Evolutionary conservation across 495 filamentous ascomycete genomes (phyloP), one percentile per base, ranked within the genome.

Genomic region (Penicillium dipodomyicola): DNA sequence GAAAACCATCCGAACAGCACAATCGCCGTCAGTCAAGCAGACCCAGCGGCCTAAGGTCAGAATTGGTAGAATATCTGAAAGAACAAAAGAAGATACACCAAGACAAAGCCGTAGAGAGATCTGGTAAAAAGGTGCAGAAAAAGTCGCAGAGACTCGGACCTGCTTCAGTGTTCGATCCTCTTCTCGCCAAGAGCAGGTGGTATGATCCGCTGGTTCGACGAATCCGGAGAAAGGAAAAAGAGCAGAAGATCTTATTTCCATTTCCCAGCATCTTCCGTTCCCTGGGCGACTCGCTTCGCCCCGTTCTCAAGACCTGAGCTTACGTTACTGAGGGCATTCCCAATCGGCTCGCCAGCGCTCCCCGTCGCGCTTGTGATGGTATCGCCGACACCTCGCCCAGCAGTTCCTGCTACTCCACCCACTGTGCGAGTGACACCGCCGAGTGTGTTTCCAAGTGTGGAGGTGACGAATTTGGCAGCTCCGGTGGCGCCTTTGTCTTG

Each of bases 201-300:
- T 14, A 33, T 33, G 10, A 14, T 5, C 11, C 10, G 30, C 30
- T 33, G 11, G 14, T 33, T 14, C 3, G 11, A 33, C 12, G 30
- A 33, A 11, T 33, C 30, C 10, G 1, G 30, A 33, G 30, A 33
- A 33, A 33, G 30, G 30, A 14, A 32, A 10, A 32, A 32, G 30
- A 32, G 30, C 11, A 4, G 10, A 32, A 32, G 30, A 32, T 33
- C 23, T 64, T 47, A 81, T 75, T 80, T 84, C 78, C 85, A 85
- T 70, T 88, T 73, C 4, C 87, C 86, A 27, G 87, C 85, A 65
- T 87, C 77, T 74, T 90, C 86, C 37, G 87, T 79, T 0, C 86
- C 85, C 68, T 82, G 77, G 11, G 83, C 80, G 33, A 87, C 77
- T 32, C 63, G 67, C 17, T 76, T 77, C 19, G 79, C 76, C 4